Percentiles rank a stretch among this genome's conserved stretches.
These are phyloP conservation scores for Agastache rugosa DNA, from an alignment of 257 asterid species.

Conservation along the genomic window DNA sequence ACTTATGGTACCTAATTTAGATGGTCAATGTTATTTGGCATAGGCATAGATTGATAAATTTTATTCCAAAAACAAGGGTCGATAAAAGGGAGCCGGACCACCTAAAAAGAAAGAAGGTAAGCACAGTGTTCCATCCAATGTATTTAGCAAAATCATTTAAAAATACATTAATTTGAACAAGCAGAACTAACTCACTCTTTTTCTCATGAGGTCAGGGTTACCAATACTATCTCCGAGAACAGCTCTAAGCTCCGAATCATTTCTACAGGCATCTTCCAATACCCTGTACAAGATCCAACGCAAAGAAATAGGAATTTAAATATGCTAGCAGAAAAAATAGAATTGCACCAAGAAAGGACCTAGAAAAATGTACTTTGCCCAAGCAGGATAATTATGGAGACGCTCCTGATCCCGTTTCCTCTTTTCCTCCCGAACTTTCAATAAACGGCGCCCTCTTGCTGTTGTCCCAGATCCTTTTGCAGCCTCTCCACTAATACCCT, in stretches of 20 bases:
- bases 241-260: conserved; percentile 88
- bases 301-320: conserved; percentile 11
- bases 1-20: background rate
- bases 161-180: conserved; percentile 14
- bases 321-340: background rate
- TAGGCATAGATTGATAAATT: background rate
- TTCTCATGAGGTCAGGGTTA: conserved; percentile 90
- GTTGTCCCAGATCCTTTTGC: conserved; percentile 89
- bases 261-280: conserved; percentile 85
- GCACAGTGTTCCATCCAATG: background rate
- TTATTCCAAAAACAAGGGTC: background rate
- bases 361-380: conserved; percentile 75
- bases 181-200: conserved; percentile 59
- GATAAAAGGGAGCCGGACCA: background rate
- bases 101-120: background rate
- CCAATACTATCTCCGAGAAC: conserved; percentile 95
- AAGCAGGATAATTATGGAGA: conserved; percentile 79
- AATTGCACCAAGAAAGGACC: conserved; percentile 23
- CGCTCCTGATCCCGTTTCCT: conserved; percentile 76
- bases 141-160: conserved; percentile 9
- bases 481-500: conserved; percentile 39
- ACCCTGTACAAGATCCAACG: conserved; percentile 58
- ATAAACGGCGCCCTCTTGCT: conserved; percentile 84
- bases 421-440: conserved; percentile 92
- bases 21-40: background rate